Evolutionary conservation across 2,329 filamentous ascomycete species (phyloP).

Genomic region (Xylariales sp.): DNA sequence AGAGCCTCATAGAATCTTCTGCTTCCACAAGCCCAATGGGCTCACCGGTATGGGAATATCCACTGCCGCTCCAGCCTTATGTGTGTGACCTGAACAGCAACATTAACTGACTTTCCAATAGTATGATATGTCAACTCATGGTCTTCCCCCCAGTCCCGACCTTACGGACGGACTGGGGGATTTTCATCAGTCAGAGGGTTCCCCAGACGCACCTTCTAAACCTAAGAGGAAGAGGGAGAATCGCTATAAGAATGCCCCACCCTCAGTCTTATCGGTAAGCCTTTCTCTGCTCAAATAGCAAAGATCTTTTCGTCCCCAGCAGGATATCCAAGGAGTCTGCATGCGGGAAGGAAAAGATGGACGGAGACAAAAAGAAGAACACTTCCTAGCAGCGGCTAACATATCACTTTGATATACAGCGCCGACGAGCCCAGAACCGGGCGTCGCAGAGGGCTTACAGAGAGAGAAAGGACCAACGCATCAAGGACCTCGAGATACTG

Average conservation of each 20-base stretch:
- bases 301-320: too few species aligned
- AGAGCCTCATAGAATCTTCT: slow-evolving; percentile 30
- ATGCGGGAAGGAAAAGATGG: too few species aligned
- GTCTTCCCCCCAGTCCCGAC: slow-evolving; percentile 18
- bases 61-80: too few species aligned
- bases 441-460: slow-evolving; percentile 58
- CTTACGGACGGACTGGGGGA: slow-evolving; percentile 18
- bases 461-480: slow-evolving; percentile 61
- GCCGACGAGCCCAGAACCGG: slow-evolving; percentile 55
- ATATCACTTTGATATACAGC: slow-evolving; percentile 35
- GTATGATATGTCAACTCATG: slow-evolving; percentile 27
- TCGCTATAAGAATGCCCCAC: slow-evolving; percentile 48
- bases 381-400: background rate
- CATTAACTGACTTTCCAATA: slow-evolving; percentile 10
- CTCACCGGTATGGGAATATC: slow-evolving; percentile 31
- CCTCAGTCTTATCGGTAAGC: slow-evolving; percentile 43
- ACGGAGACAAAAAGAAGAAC: too few species aligned
- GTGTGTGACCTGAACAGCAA: too few species aligned
- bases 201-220: slow-evolving; percentile 24
- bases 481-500: slow-evolving; percentile 57
- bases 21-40: slow-evolving; percentile 32
- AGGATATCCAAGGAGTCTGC: too few species aligned
- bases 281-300: background rate
- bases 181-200: slow-evolving; percentile 13
- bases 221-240: slow-evolving; percentile 46